Evolutionary conservation across 495 filamentous ascomycete genomes (phyloP).

Genomic region (Neurospora sp.): DNA sequence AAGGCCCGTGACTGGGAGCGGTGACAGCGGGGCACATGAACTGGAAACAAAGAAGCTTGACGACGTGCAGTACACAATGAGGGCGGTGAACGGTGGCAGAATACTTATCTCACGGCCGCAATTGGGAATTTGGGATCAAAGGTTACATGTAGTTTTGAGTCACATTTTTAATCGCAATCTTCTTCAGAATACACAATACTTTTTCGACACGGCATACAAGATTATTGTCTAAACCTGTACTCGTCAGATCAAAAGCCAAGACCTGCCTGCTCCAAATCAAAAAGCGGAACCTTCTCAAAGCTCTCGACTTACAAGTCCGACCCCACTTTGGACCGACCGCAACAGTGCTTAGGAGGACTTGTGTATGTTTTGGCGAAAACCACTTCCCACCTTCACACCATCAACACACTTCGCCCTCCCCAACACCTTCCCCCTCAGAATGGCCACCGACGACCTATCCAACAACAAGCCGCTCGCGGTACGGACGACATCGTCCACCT

Average conservation of each 20-base stretch:
- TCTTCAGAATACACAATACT: background rate
- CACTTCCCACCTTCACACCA: slow-evolving; percentile 14
- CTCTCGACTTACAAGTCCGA: background rate
- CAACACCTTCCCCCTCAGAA: background rate
- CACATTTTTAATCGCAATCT: background rate
- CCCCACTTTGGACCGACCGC: background rate
- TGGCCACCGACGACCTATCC: slow-evolving; percentile 10
- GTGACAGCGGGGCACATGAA: background rate
- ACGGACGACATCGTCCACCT: background rate
- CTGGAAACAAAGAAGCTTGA: background rate
- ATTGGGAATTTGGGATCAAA: background rate
- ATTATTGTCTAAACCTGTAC: background rate
- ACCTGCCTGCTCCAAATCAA: background rate
- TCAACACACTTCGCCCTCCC: slow-evolving; percentile 3
- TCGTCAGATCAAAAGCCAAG: background rate
- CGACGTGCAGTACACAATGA: background rate
- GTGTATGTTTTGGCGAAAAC: slow-evolving; percentile 16
- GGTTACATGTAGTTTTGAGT: background rate
- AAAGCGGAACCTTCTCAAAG: background rate
- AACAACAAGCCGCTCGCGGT: background rate
- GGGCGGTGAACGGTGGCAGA: background rate
- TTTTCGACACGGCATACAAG: background rate
- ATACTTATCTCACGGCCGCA: background rate
- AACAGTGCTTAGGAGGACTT: background rate
- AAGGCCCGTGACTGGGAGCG: background rate